Conservation (phyloP, 2,329 filamentous ascomycete genomes). For the Geoglossum cookeanum region DNA sequence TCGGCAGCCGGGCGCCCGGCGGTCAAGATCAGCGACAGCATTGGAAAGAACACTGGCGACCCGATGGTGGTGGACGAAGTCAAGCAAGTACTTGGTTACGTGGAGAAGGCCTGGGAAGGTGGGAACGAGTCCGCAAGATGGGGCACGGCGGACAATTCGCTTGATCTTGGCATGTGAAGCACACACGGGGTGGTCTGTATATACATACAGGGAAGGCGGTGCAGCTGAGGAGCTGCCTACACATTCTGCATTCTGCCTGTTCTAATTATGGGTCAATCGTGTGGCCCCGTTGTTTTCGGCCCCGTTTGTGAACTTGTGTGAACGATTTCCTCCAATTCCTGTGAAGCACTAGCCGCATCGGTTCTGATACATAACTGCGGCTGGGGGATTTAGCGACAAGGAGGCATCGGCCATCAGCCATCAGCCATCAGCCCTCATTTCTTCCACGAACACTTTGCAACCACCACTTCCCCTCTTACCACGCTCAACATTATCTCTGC, state of each 20-base stretch:
- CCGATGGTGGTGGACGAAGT: constrained; percentile 59
- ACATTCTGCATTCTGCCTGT: neutral
- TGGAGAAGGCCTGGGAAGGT: constrained; percentile 64
- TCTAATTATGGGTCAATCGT: neutral
- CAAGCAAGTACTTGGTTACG: constrained; percentile 70
- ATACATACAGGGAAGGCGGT: neutral
- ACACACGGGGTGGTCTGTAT: neutral
- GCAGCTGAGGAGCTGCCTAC: neutral
- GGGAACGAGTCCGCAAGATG: constrained; percentile 73
- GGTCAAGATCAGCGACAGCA: constrained; percentile 79
- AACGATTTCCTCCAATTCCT: too few species aligned
- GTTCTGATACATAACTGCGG: neutral
- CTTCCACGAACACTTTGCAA: neutral
- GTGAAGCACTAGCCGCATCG: neutral
- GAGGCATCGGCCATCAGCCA: neutral
- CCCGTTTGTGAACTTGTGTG: too few species aligned
- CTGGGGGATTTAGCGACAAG: constrained; percentile 1
- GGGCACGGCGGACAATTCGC: constrained; percentile 30
- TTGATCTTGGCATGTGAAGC: neutral
- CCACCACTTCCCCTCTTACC: neutral
- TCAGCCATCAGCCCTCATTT: too few species aligned
- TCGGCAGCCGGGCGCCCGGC: constrained; percentile 64
- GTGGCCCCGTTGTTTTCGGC: neutral
- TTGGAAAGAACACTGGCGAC: constrained; percentile 87
- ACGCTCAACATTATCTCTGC: neutral